Conservation (phyloP, 2,329 filamentous ascomycete species). For the Ceratocystis huliohia region DNA sequence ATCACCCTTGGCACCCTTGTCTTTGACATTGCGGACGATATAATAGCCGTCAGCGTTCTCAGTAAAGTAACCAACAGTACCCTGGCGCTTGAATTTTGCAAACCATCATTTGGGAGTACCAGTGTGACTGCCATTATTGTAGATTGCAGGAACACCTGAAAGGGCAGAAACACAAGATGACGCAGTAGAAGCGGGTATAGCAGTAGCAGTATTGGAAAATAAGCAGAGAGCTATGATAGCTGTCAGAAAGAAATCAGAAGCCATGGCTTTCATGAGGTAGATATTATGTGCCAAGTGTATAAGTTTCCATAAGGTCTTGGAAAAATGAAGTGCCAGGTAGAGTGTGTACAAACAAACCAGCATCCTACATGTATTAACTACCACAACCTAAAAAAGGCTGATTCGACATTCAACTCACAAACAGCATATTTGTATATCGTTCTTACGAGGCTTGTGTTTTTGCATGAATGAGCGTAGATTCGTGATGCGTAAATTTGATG, state of each 20-base stretch:
- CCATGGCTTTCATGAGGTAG: constrained; percentile 12
- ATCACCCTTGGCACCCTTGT: constrained; percentile 73
- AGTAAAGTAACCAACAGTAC: constrained; percentile 46
- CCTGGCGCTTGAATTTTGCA: constrained; percentile 54
- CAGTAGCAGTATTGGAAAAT: constrained; percentile 15
- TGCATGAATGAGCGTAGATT: no score
- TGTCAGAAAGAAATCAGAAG: constrained; percentile 19
- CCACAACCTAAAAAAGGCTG: no score
- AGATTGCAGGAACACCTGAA: not conserved
- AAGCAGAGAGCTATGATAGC: constrained; percentile 19
- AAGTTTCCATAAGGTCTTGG: constrained; percentile 5
- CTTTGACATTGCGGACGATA: constrained; percentile 65
- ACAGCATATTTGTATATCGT: no score
- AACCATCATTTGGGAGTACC: constrained; percentile 56
- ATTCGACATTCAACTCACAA: no score
- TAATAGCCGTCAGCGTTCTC: constrained; percentile 45
- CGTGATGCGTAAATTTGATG: no score
- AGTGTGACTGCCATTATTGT: constrained; percentile 26
- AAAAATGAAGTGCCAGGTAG: not conserved
- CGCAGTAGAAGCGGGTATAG: constrained; percentile 15
- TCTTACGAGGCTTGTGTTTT: no score
- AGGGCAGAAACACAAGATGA: constrained; percentile 17
- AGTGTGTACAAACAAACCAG: no score
- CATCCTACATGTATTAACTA: no score
- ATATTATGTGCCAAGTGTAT: constrained; percentile 2